phyloP scores from a whole-genome alignment of 2,329 filamentous ascomycete species.

The Aspergillus fischeri region DNA sequence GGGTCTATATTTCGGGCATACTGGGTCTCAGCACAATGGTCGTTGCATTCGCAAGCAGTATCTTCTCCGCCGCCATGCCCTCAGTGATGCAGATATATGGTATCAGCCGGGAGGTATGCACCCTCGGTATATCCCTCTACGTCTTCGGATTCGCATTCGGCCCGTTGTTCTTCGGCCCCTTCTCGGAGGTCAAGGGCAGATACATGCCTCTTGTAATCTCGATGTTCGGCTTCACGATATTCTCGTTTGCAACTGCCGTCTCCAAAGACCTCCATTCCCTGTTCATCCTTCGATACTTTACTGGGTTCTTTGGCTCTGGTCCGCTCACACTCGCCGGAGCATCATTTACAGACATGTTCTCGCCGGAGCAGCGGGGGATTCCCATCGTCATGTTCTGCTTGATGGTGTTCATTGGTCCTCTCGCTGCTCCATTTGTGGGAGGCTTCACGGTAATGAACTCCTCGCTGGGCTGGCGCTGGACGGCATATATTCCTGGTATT shows the following conservation, averaged over 20 bases:
- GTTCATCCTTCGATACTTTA: constrained; percentile 40
- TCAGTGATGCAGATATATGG: constrained; percentile 9
- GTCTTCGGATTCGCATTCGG: neutral
- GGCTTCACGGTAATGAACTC: constrained; percentile 28
- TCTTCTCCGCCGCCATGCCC: constrained; percentile 15
- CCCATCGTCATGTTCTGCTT: constrained; percentile 36
- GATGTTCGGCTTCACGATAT: constrained; percentile 37
- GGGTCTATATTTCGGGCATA: constrained; percentile 8
- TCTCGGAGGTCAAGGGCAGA: constrained; percentile 35
- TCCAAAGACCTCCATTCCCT: constrained; percentile 32
- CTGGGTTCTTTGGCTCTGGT: constrained; percentile 38
- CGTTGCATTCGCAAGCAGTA: constrained; percentile 18
- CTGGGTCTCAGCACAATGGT: constrained; percentile 18
- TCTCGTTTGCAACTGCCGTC: constrained; percentile 41
- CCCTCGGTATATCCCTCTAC: neutral
- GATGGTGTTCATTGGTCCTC: constrained; percentile 36
- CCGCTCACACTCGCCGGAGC: constrained; percentile 37
- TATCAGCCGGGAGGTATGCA: constrained; percentile 10
- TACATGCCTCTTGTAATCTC: constrained; percentile 38
- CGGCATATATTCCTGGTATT: constrained; percentile 38
- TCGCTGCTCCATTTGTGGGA: constrained; percentile 39
- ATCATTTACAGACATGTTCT: constrained; percentile 27
- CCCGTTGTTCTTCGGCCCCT: constrained; percentile 5
- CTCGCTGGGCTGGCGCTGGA: constrained; percentile 40
- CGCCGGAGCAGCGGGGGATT: constrained; percentile 7